Conservation (phyloP, 2,329 filamentous ascomycete genomes). For the Aspergillus alliaceus region DNA sequence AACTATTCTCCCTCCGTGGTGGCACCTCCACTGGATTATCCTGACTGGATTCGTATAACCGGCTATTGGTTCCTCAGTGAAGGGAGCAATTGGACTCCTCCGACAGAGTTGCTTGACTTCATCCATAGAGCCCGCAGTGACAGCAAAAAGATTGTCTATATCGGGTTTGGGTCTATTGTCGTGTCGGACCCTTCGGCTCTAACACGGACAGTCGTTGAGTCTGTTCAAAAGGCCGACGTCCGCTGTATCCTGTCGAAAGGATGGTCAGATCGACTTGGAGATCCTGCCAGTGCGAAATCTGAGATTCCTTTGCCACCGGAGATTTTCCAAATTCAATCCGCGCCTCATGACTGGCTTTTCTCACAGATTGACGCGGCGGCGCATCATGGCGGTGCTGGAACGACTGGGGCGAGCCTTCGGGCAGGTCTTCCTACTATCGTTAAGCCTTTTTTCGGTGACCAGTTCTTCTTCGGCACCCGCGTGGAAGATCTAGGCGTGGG, state of each 20-base stretch:
- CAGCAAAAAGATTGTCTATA: slow-evolving; percentile 89
- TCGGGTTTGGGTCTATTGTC: slow-evolving; percentile 95
- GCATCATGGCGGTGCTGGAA: slow-evolving; percentile 92
- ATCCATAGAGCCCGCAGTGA: slow-evolving; percentile 80
- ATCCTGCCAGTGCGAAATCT: slow-evolving; percentile 57
- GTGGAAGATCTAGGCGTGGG: slow-evolving; percentile 94
- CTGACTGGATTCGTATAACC: slow-evolving; percentile 95
- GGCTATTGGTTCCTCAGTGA: slow-evolving; percentile 98
- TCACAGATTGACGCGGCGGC: slow-evolving; percentile 88
- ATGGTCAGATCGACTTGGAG: slow-evolving; percentile 82
- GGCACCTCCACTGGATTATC: slow-evolving; percentile 90
- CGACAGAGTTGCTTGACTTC: slow-evolving; percentile 73
- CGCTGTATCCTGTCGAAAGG: slow-evolving; percentile 94
- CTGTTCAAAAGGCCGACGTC: slow-evolving; percentile 86
- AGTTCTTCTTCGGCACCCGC: slow-evolving; percentile 89
- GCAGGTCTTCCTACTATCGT: slow-evolving; percentile 93
- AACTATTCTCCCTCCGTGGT: slow-evolving; percentile 95
- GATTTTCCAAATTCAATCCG: slow-evolving; percentile 84
- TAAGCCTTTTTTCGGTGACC: slow-evolving; percentile 95
- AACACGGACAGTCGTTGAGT: slow-evolving; percentile 90
- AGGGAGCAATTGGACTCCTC: slow-evolving; percentile 67
- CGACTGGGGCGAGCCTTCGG: slow-evolving; percentile 87
- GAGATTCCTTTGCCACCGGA: slow-evolving; percentile 73
- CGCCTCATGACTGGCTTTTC: slow-evolving; percentile 97
- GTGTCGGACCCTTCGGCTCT: slow-evolving; percentile 85